phyloP scores from a whole-genome alignment of 2,329 filamentous ascomycete species.

The Pseudogymnoascus sp. region DNA sequence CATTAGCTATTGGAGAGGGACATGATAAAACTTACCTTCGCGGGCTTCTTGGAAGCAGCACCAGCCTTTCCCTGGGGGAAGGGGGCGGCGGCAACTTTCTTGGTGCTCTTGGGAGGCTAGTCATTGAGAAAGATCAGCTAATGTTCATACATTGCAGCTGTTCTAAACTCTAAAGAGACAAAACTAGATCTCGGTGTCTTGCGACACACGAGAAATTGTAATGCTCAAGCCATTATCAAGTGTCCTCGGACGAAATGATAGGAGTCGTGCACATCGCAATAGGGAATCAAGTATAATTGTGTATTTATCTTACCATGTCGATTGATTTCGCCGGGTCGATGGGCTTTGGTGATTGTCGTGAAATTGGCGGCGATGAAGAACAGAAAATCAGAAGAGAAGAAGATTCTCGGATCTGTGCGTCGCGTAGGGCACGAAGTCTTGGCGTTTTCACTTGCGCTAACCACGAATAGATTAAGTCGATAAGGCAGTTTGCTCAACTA shows the following conservation, averaged over 20 bases:
- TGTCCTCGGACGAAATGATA: slow-evolving; percentile 25
- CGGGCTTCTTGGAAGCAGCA: slow-evolving; percentile 74
- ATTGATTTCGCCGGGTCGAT: slow-evolving; percentile 41
- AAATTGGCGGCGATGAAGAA: slow-evolving; percentile 34
- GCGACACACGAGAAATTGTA: slow-evolving; percentile 29
- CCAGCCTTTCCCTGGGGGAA: slow-evolving; percentile 91
- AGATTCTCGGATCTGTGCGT: slow-evolving; percentile 18
- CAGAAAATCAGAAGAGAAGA: slow-evolving; percentile 25
- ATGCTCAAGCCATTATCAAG: slow-evolving; percentile 54
- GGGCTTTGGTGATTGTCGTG: slow-evolving; percentile 34
- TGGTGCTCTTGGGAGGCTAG: slow-evolving; percentile 92
- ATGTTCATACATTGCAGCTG: slow-evolving; percentile 71
- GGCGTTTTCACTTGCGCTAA: slow-evolving; percentile 13
- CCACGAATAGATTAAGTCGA: slow-evolving; percentile 6
- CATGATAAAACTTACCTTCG: slow-evolving; percentile 66
- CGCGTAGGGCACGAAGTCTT: slow-evolving; percentile 19
- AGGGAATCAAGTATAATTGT: slow-evolving; percentile 13
- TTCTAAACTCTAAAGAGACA: slow-evolving; percentile 88
- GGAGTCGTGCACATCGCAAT: slow-evolving; percentile 24
- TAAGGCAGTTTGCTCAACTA: slow-evolving; percentile 10
- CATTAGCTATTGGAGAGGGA: slow-evolving; percentile 7
- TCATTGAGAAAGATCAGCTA: slow-evolving; percentile 34
- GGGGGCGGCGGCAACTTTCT: slow-evolving; percentile 96
- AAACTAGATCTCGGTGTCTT: slow-evolving; percentile 24
- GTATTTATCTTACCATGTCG: slow-evolving; percentile 52